A percentile compares a stretch with the other conserved stretches of the same genome.
Conservation (phyloP, 352 stramenopile species). For the Phytopythium oedochilum region DNA sequence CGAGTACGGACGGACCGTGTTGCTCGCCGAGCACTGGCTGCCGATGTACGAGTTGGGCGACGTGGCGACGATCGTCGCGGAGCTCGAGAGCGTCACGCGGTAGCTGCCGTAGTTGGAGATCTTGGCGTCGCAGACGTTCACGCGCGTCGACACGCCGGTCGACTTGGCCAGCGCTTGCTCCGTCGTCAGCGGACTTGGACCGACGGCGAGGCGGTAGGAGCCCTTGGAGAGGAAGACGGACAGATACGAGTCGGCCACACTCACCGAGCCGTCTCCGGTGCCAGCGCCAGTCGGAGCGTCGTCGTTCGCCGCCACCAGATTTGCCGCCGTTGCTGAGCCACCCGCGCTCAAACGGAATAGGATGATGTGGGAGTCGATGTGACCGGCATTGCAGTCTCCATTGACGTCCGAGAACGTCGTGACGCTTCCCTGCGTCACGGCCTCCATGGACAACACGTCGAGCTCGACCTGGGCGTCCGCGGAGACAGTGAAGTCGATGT, state of each 20-base stretch:
- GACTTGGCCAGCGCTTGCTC: conserved; percentile 31
- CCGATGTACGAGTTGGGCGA: conserved; percentile 55
- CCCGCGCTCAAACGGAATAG: conserved; percentile 35
- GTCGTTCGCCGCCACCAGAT: conserved; percentile 35
- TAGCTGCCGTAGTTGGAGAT: conserved; percentile 72
- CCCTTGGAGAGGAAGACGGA: conserved; percentile 28
- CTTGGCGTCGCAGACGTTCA: conserved; percentile 38
- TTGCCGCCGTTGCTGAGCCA: conserved; percentile 11
- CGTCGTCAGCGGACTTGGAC: conserved; percentile 42
- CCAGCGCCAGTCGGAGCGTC: conserved; percentile 41
- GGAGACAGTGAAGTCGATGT: conserved; percentile 51
- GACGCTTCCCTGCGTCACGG: conserved; percentile 10
- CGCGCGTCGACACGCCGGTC: conserved; percentile 27
- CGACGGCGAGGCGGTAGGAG: conserved; percentile 54
- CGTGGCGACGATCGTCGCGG: conserved; percentile 19
- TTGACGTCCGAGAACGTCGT: conserved; percentile 53
- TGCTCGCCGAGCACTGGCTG: conserved; percentile 38
- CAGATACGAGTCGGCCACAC: conserved; percentile 51
- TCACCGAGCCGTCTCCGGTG: conserved; percentile 43
- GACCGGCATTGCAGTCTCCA: conserved; percentile 60
- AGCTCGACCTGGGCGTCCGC: conserved; percentile 39
- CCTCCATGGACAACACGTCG: conserved; percentile 65
- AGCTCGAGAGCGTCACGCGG: conserved; percentile 44
- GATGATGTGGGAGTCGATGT: conserved; percentile 57
- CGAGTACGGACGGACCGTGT: conserved; percentile 24